A percentile compares a stretch with the other conserved stretches of the same genome.
Evolutionary conservation across 768 basidiomycete species (phyloP).

Genomic region (Chalciporus pseudorubinellus): DNA sequence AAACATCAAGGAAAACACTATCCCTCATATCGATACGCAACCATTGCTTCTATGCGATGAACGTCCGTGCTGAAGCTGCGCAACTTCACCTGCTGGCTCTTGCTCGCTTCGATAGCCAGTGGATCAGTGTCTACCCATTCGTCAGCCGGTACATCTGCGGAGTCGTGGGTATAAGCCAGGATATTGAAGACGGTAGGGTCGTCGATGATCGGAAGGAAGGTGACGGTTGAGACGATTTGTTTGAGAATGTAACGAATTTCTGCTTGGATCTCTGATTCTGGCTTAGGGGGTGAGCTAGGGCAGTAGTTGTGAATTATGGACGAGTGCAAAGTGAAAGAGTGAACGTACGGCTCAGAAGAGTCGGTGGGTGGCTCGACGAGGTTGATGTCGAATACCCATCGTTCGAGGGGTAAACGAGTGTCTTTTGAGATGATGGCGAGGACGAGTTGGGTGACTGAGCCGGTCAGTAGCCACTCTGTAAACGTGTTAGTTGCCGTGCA

Average conservation of each 20-base stretch:
- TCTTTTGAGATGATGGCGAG: slow-evolving; percentile 96
- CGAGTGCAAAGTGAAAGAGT: background rate
- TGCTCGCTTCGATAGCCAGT: slow-evolving; percentile 86
- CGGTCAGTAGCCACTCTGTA: slow-evolving; percentile 90
- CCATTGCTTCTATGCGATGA: slow-evolving; percentile 98
- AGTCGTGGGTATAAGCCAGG: slow-evolving; percentile 89
- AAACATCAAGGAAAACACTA: slow-evolving; percentile 29
- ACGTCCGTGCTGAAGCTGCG: slow-evolving; percentile 96
- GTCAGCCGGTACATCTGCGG: slow-evolving; percentile 85
- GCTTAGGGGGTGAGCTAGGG: slow-evolving; percentile 55
- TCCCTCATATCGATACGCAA: slow-evolving; percentile 92
- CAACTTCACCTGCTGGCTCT: slow-evolving; percentile 92
- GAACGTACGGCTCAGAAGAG: slow-evolving; percentile 48
- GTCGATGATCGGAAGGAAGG: slow-evolving; percentile 93
- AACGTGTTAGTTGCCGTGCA: background rate
- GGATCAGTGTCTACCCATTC: slow-evolving; percentile 98
- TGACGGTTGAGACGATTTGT: slow-evolving; percentile 96
- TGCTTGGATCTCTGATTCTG: slow-evolving; percentile 88
- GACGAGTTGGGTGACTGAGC: slow-evolving; percentile 90
- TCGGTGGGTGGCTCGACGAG: slow-evolving; percentile 65
- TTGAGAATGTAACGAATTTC: slow-evolving; percentile 98
- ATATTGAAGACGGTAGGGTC: slow-evolving; percentile 98
- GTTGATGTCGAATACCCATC: slow-evolving; percentile 98
- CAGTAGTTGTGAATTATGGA: background rate
- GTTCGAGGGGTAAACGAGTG: slow-evolving; percentile 84